Evolutionary conservation across 306 rosid species (phyloP), one percentile per base, ranked within the genome.

Genomic region (Gastrolobium villosum): DNA sequence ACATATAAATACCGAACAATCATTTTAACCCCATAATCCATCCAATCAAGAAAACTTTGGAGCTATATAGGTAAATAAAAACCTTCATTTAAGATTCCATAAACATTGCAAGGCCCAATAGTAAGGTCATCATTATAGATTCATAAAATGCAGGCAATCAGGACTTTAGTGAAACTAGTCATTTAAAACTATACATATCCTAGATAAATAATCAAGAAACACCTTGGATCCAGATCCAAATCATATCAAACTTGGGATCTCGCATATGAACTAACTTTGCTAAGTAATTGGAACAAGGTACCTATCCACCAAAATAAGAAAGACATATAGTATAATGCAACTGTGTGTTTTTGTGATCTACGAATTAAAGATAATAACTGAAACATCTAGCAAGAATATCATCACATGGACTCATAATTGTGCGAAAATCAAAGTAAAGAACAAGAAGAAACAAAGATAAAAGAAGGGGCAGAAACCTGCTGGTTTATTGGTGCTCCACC

Each of bases 401-500:
- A 67, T 8, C 26, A 11, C 66, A 39, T 3, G 32, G 75, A 14
- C 10, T 50, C 78, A 59, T 59, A 37, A 57, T 10, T 7, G 34
- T 15, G 44, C 26, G 37, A 2, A 45, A 55, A 69, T 67, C 34
- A 41, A 65, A 14, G 43, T 0, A 62, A 5, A 55, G 41, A 37
- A 32, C 39, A 20, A 7, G 45, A 26, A 41, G 40, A 69, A 15
- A 13, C 50, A 56, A 26, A 70, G 32, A 1, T 7, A 41, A 69
- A 15, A 14, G 10, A 44, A 59, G 20, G 46, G 7, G 46, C 32
- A 46, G 35, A 78, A 76, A 90, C 92, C 92, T 88, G 92, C 69
- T 86, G 91, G 86, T 81, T 83, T 76, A 90, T 88, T 70, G 95
- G 92, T 31, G 92, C 90, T 61, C 95, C 95, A 59, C 94, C 94